phyloP scores from a whole-genome alignment of 1,139 yeast genomes.

The Nakaseomyces sp. region DNA sequence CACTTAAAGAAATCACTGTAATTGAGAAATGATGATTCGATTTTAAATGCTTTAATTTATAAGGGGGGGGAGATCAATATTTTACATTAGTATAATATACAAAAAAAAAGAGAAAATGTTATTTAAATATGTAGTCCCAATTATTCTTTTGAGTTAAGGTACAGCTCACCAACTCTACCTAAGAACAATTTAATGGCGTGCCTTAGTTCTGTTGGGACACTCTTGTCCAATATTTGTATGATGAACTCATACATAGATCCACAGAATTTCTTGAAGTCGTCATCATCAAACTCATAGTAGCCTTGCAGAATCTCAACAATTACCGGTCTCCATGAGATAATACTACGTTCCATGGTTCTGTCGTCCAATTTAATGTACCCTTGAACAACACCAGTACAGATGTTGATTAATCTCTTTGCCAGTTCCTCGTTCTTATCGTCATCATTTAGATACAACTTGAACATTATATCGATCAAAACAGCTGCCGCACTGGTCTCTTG shows the following conservation, averaged over 20 bases:
- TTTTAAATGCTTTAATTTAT: too few relatives aligned
- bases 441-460: conserved; percentile 70
- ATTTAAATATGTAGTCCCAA: background rate
- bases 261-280: conserved; percentile 57
- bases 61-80: too few relatives aligned
- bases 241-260: conserved; percentile 62
- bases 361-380: conserved; percentile 69
- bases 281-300: conserved; percentile 64
- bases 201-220: conserved; percentile 62
- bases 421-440: conserved; percentile 37
- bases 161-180: conserved; percentile 61
- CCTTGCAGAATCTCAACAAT: conserved; percentile 81
- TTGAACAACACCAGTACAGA: conserved; percentile 61
- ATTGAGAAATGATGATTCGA: too few relatives aligned
- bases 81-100: background rate
- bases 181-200: conserved; percentile 58
- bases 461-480: conserved; percentile 71
- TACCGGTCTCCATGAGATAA: conserved; percentile 85
- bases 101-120: background rate
- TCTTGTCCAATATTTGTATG: conserved; percentile 57
- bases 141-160: conserved; percentile 14
- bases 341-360: conserved; percentile 66
- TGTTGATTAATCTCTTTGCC: conserved; percentile 51
- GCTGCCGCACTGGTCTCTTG: conserved; percentile 91
- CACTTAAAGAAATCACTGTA: too few relatives aligned